A percentile compares a stretch with the other conserved stretches of the same genome.
Conservation (phyloP, 257 asterid species). For the Galeopsis tetrahit region DNA sequence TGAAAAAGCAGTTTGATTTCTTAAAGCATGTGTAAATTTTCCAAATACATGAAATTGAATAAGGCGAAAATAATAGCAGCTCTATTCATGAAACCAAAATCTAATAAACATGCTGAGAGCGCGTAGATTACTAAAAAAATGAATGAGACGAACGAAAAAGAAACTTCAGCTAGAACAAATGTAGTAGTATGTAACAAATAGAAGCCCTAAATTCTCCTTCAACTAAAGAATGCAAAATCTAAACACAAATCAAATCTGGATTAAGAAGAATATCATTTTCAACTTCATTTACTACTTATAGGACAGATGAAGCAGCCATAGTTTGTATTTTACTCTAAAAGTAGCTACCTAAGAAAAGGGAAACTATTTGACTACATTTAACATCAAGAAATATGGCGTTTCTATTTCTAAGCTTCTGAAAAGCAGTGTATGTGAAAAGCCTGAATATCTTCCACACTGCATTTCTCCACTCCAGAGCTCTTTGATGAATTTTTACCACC, state of each 20-base stretch:
- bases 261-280: neutral
- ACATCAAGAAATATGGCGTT: slow-evolving; percentile 24
- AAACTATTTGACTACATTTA: slow-evolving; percentile 23
- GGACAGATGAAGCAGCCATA: neutral
- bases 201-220: neutral
- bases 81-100: no score
- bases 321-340: no score
- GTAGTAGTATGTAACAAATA: no score
- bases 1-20: slow-evolving; percentile 16
- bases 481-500: slow-evolving; percentile 42
- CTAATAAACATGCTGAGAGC: no score
- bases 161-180: no score
- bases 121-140: no score
- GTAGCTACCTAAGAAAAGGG: neutral
- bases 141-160: no score
- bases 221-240: neutral
- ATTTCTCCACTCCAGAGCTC: slow-evolving; percentile 38
- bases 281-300: neutral
- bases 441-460: slow-evolving; percentile 41
- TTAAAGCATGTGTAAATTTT: neutral
- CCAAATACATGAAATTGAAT: neutral
- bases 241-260: neutral
- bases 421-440: slow-evolving; percentile 80
- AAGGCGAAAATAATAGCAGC: neutral
- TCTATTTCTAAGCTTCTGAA: slow-evolving; percentile 45